phyloP scores from a whole-genome alignment of 768 basidiomycete genomes.

The Podaxis pistillaris region DNA sequence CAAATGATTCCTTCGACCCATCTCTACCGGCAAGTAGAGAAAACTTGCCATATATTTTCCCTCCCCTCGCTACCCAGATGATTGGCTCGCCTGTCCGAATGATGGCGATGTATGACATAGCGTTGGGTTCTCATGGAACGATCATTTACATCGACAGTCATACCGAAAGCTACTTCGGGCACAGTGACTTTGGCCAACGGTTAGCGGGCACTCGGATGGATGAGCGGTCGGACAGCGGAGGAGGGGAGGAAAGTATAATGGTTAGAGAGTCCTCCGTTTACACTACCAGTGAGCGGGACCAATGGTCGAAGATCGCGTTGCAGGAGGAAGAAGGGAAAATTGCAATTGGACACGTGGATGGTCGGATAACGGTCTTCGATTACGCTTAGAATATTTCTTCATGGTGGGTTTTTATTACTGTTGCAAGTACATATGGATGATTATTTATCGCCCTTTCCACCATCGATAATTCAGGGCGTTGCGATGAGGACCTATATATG shows the following conservation, averaged over 20 bases:
- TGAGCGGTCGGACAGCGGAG: constrained; percentile 22
- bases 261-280: constrained; percentile 22
- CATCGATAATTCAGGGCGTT: constrained; percentile 25
- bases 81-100: constrained; percentile 57
- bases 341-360: constrained; percentile 42
- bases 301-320: constrained; percentile 47
- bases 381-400: constrained; percentile 33
- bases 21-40: constrained; percentile 22
- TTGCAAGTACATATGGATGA: constrained; percentile 15
- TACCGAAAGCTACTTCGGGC: constrained; percentile 46
- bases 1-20: constrained; percentile 37
- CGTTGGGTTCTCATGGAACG: constrained; percentile 57
- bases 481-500: constrained; percentile 53
- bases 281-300: constrained; percentile 38
- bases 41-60: constrained; percentile 47
- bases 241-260: constrained; percentile 13
- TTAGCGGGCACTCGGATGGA: constrained; percentile 41
- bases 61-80: constrained; percentile 34
- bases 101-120: constrained; percentile 52
- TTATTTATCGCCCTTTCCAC: constrained; percentile 1
- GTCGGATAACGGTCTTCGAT: constrained; percentile 48
- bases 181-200: constrained; percentile 54
- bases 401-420: constrained; percentile 3
- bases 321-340: constrained; percentile 49
- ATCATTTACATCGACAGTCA: constrained; percentile 68